Percentiles rank a stretch among this genome's conserved stretches.
Conservation (phyloP, 192 early-diverging fungal species). For the Backusella westeae region DNA sequence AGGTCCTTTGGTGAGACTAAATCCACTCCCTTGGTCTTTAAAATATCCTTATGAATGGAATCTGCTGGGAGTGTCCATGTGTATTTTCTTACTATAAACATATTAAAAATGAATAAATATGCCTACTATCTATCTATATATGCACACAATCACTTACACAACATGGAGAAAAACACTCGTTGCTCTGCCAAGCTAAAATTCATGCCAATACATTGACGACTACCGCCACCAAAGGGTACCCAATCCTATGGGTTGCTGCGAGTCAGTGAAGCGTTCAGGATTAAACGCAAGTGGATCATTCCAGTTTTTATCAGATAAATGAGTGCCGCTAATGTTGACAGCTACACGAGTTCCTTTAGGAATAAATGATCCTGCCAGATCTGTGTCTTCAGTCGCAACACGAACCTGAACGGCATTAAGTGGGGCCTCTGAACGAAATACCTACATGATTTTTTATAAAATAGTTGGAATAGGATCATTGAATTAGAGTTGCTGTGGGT, state of each 20-base stretch:
- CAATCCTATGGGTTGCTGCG: conserved; percentile 23
- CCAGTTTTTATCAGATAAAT: conserved; percentile 13
- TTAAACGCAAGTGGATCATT: conserved; percentile 12
- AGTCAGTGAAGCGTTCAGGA: conserved; percentile 22
- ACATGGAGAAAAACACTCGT: conserved; percentile 51
- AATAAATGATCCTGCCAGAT: background rate
- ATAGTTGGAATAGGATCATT: background rate
- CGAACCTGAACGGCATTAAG: background rate
- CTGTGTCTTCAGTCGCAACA: conserved; percentile 3
- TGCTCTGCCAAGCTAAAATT: conserved; percentile 59
- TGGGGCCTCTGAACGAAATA: conserved; percentile 9
- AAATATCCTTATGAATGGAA: conserved; percentile 24
- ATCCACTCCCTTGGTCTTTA: background rate
- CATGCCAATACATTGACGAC: conserved; percentile 59
- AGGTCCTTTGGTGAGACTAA: conserved; percentile 1
- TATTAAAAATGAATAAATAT: background rate
- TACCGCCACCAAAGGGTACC: conserved; percentile 55
- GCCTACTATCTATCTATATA: background rate
- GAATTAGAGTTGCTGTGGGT: background rate
- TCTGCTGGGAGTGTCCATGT: conserved; percentile 11
- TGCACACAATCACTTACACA: conserved; percentile 13
- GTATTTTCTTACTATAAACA: conserved; percentile 19
- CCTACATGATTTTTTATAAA: background rate
- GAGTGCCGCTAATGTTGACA: conserved; percentile 13
- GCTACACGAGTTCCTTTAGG: conserved; percentile 16